Base-by-base conservation (phyloP, 495 filamentous ascomycete genomes). In the Trichoderma asperelloides region DNA sequence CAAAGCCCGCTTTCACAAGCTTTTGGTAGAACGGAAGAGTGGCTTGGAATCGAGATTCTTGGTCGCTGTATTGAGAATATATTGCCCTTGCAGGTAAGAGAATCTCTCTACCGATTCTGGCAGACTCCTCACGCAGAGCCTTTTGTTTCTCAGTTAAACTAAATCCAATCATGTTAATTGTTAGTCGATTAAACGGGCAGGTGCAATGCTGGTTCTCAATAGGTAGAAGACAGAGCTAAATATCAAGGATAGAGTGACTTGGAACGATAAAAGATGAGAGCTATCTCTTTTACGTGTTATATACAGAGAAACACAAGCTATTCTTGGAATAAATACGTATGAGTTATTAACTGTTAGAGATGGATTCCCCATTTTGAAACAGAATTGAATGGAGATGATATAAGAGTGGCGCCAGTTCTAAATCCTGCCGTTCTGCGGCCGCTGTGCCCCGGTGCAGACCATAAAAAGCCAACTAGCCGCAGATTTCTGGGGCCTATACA, bases 21-120 rank as follows among this genome's bases (percentile, higher is more conserved):
- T 72, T 69, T 12, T 70, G 72, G 64, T 84, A 84, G 47, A 80
- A 75, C 6, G 80, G 78, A 2, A 73, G 70, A 6, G 79, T 83
- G 11, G 81, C 74, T 60, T 80, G 73, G 71, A 85, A 85, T 28
- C 81, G 74, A 12, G 76, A 70, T 62, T 68, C 63, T 63, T 78
- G 76, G 6, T 72, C 64, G 1, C 68, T 33, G 33, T 74, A 69
- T 39, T 75, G 47, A 47, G 70, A 66, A 69, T 83, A 83, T 16
- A 71, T 70, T 3, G 70, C 63, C 18, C 72, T 70, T 1, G 79
- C 74, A n/a, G 71, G 74, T 18, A 70, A 66, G 28, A 82, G 78
- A 37, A 79, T 55, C 12, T 55, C 49, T 55, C 11, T 55, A n/a
- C 49, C 49, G 12, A 55, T 55, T 55, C 11, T 55, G 21, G 49